Evolutionary conservation across 495 filamentous ascomycete species (phyloP).

Genomic region (Oidiodendron maius): DNA sequence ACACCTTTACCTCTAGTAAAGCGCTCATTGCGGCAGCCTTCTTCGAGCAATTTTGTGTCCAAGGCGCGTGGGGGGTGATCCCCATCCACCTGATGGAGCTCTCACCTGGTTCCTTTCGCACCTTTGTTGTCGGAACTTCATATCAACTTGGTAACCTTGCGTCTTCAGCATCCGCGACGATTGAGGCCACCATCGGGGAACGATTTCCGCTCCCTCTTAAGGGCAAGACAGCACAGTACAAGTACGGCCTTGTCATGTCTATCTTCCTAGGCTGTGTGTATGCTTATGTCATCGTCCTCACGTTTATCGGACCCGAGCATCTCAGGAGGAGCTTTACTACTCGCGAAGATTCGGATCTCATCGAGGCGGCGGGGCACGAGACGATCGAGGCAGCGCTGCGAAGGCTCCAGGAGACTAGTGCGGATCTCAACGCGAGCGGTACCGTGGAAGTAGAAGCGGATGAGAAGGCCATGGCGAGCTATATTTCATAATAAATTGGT

Average conservation of each 20-base stretch:
- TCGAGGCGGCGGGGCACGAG: conserved; percentile 39
- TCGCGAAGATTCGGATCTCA: conserved; percentile 51
- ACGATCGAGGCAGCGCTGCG: conserved; percentile 22
- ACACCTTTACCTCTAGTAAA: conserved; percentile 57
- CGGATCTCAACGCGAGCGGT: too few relatives aligned
- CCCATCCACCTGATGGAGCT: conserved; percentile 87
- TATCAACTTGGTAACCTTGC: conserved; percentile 87
- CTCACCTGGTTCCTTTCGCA: conserved; percentile 72
- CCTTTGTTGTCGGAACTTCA: conserved; percentile 74
- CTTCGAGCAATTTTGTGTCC: conserved; percentile 87
- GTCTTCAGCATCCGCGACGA: conserved; percentile 72
- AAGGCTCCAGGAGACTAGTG: too few relatives aligned
- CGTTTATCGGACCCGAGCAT: conserved; percentile 72
- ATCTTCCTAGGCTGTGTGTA: conserved; percentile 95
- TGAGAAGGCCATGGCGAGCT: too few relatives aligned
- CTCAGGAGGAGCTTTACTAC: conserved; percentile 51
- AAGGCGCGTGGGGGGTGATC: conserved; percentile 80
- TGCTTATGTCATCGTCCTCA: conserved; percentile 70
- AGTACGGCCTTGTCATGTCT: conserved; percentile 86
- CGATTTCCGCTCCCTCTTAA: conserved; percentile 66
- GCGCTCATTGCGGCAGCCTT: conserved; percentile 76
- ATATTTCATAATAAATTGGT: too few relatives aligned
- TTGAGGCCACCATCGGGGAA: conserved; percentile 77
- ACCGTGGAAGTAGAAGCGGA: too few relatives aligned
- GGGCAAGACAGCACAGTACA: conserved; percentile 49